Base-by-base conservation (phyloP, 768 basidiomycete genomes). In the Xerocomellus dryophilus region DNA sequence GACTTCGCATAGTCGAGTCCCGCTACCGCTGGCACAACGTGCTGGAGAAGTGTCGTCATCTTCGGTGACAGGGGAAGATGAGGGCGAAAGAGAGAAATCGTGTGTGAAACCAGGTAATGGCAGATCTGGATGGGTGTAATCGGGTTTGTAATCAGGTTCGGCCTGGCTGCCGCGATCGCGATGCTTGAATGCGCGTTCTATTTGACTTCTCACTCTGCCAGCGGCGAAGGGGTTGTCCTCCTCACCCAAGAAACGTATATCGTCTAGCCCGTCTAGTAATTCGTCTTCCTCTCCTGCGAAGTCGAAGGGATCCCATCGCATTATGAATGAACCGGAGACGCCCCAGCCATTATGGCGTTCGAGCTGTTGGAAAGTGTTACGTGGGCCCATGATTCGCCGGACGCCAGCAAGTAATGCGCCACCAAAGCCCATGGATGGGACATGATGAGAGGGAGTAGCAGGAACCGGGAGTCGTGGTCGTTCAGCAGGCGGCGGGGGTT, bases 51-150 rank as follows among this genome's bases (percentile, higher is more conserved):
- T 73, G 46, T 79, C 80, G 42, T 81, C 75, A n/a, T 85, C 73
- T 23, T 81, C 71, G 18, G 76, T 75, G 35, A 47, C 35, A 21
- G 61, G 32, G 3, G 56, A 39, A 11, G 71, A 60, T 14, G 70
- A 64, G 5, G 59, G 44, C 8, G 65, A 60, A 21, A 76, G 74
- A 3, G 77, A 78, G 67, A 92, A 90, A 64, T 88, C 80, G 61
- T 78, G 79, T 1, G 84, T 81, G 65, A 86, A 90, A 1, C 86
- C 88, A n/a, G 83, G 72, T 14, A 78, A 73, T 7, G 81, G 73
- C 5, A 68, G 70, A 10, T 67, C 66, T 2, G 85, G 80, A 63
- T 92, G 89, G 0, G 89, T 91, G 68, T 82, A 87, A n/a, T 72
- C 72, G 2, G 72, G 62, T 53, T 74, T 75, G 61, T 89, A 89